Conservation (phyloP, 257 asterid species). For the Nicotiana knightiana region DNA sequence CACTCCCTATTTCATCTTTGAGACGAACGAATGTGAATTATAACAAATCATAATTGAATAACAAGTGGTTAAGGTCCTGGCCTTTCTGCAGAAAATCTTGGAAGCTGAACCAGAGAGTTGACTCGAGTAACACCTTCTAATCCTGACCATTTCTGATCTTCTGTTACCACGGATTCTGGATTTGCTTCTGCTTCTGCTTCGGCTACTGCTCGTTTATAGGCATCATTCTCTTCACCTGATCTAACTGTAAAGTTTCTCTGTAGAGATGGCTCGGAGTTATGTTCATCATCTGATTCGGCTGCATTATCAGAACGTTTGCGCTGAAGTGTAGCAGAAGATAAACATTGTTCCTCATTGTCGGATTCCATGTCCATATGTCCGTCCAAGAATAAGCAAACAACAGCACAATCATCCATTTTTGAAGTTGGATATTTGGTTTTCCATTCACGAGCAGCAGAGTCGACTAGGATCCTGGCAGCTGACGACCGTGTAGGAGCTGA, state of each 20-base stretch:
- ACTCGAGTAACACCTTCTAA: conserved; percentile 96
- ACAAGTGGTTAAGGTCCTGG: conserved; percentile 40
- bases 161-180: not conserved
- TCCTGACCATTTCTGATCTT: conserved; percentile 63
- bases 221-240: conserved; percentile 42
- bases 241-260: conserved; percentile 76
- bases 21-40: not conserved
- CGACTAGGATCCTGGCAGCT: conserved; percentile 72
- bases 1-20: not conserved
- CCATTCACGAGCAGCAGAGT: conserved; percentile 90
- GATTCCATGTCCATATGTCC: conserved; percentile 90
- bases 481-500: conserved; percentile 70
- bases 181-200: not conserved
- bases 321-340: conserved; percentile 63
- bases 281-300: conserved; percentile 76
- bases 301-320: conserved; percentile 64
- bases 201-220: not conserved
- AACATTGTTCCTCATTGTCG: conserved; percentile 70
- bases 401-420: conserved; percentile 97
- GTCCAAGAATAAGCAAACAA: conserved; percentile 77
- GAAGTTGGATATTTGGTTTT: conserved; percentile 86
- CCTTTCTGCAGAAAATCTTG: conserved; percentile 77
- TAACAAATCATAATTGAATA: conserved; percentile 5
- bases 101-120: conserved; percentile 91
- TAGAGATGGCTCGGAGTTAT: conserved; percentile 58